Evolutionary conservation across 306 rosid genomes (phyloP), one percentile per base, ranked within the genome.

Genomic region (Alnus rubra): DNA sequence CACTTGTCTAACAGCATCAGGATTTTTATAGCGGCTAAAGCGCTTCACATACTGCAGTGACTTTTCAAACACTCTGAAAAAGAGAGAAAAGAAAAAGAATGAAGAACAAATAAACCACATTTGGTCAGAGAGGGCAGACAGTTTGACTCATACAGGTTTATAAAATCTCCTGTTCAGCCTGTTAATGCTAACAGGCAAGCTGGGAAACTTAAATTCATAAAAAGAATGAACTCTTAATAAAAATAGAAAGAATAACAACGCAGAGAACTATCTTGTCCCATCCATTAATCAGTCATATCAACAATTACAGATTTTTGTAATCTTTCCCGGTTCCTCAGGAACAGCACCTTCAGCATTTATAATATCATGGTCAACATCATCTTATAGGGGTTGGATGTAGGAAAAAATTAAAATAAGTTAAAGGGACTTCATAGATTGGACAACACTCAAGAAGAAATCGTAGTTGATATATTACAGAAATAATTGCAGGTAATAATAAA

Each of bases 1-100:
- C 13, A 95, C 98, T 91, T 95, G 98, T 85, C 97, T 89, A 50
- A 95, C 97, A 74, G 98, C 98, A 88, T 92, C 98, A 0, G 98
- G 98, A 82, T 92, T 95, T 85, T 92, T 95, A 45, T 95, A 95
- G 39, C 98, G 97, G 85, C 98, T 95, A 73, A 95, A 92, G 13
- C 96, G 98, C 91, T 95, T 95, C 85, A 95, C 98, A 83, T 92
- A 95, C 85, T 95, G 98, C 87, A 90, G 76, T 14, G 98, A 95
- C 89, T 95, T 95, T 74, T 95, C 98, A 82, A 95, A 95, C 71
- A 95, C 98, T 84, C 98, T 95, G 83, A 31, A 85, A 69, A 73
- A 55, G 49, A 54, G 47, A 69, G 19, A 53, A 42, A 19, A 49
- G 31, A 76, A 62, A 18, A 6, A 3, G 11, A 6, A 19, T 3